phyloP scores from a whole-genome alignment of 2,329 filamentous ascomycete species.

The Botryosphaeria dothidea region DNA sequence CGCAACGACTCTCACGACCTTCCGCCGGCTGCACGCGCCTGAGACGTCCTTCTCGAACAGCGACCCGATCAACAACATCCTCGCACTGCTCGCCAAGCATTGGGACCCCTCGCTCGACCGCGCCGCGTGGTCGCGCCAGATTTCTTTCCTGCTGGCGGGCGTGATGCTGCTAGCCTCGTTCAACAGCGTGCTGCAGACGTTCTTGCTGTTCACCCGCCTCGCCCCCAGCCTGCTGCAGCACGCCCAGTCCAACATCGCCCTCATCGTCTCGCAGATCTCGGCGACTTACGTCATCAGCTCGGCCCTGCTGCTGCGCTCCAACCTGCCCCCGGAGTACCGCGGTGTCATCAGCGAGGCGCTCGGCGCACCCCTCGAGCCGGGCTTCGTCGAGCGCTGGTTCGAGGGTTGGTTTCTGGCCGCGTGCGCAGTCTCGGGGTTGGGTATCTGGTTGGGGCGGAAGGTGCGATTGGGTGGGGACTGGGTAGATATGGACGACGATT shows the following conservation, averaged over 20 bases:
- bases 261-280: conserved; percentile 77
- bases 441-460: conserved; percentile 40
- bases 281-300: conserved; percentile 85
- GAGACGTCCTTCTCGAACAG: conserved; percentile 62
- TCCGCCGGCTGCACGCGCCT: conserved; percentile 55
- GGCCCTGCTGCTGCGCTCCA: conserved; percentile 74
- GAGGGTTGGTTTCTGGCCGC: conserved; percentile 76
- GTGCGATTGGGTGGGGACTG: conserved; percentile 45
- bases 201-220: conserved; percentile 76
- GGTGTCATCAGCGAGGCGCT: conserved; percentile 76
- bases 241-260: conserved; percentile 74
- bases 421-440: conserved; percentile 22
- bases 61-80: conserved; percentile 81
- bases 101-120: conserved; percentile 83
- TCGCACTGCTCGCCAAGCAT: conserved; percentile 77
- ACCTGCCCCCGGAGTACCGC: conserved; percentile 75
- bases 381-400: conserved; percentile 81
- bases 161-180: conserved; percentile 81
- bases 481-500: conserved; percentile 38
- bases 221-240: conserved; percentile 71
- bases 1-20: conserved; percentile 68
- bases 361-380: conserved; percentile 71
- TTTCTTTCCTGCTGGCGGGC: conserved; percentile 80
- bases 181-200: conserved; percentile 81
- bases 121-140: conserved; percentile 79